Evolutionary conservation across 495 filamentous ascomycete genomes (phyloP).

Genomic region (Penicillium macrosclerotiorum): DNA sequence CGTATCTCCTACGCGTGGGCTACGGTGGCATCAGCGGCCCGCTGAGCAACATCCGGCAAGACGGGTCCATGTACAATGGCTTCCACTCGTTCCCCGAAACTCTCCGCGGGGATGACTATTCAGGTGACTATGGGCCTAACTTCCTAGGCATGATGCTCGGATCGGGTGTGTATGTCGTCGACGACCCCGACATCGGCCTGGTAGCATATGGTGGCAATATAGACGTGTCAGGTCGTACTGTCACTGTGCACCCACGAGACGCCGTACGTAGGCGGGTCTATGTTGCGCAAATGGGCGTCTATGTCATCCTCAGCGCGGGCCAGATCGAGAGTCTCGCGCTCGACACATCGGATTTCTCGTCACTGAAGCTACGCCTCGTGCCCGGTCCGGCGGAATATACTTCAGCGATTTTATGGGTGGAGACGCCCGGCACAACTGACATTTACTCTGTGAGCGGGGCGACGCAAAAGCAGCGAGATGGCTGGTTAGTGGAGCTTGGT

Average conservation of each 20-base stretch:
- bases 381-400: conserved; percentile 1
- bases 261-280: conserved; percentile 41
- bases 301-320: conserved; percentile 40
- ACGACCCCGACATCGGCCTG: conserved; percentile 35
- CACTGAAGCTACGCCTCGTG: conserved; percentile 3
- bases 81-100: conserved; percentile 54
- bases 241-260: conserved; percentile 36
- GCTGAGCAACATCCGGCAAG: conserved; percentile 48
- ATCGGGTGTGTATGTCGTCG: conserved; percentile 41
- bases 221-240: conserved; percentile 3
- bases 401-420: conserved; percentile 7
- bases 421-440: conserved; percentile 8
- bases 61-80: conserved; percentile 47
- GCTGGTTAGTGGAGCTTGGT: conserved; percentile 10
- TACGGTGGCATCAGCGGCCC: conserved; percentile 49
- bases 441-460: conserved; percentile 1
- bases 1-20: conserved; percentile 44
- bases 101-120: conserved; percentile 50
- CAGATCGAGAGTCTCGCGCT: conserved; percentile 32
- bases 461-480: conserved; percentile 1
- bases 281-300: conserved; percentile 39
- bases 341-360: neutral
- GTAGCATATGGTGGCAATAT: conserved; percentile 45
- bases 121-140: conserved; percentile 51
- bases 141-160: conserved; percentile 48